A percentile compares a stretch with the other conserved stretches of the same genome.
phyloP scores from a whole-genome alignment of 2,329 filamentous ascomycete species.

The Fusarium brachygibbosum region DNA sequence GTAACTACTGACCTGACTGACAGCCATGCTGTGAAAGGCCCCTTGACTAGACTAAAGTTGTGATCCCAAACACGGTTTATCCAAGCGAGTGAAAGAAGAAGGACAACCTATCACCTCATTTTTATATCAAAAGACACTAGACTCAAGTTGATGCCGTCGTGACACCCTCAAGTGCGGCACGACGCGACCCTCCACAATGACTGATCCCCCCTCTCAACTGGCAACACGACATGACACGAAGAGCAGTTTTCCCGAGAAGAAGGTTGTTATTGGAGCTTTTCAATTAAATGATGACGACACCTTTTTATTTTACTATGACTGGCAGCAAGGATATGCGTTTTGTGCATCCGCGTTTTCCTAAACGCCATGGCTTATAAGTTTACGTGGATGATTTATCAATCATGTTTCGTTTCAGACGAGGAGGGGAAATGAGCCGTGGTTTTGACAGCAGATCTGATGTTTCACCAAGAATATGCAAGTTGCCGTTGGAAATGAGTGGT shows the following conservation, averaged over 20 bases:
- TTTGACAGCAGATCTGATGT: slow-evolving; percentile 40
- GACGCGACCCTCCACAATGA: slow-evolving; percentile 34
- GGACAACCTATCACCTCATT: slow-evolving; percentile 1
- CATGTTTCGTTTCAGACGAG: slow-evolving; percentile 25
- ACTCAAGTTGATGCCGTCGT: slow-evolving; percentile 8
- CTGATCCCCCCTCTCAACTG: background rate
- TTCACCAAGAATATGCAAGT: slow-evolving; percentile 20
- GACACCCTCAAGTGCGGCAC: slow-evolving; percentile 23
- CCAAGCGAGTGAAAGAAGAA: slow-evolving; percentile 25
- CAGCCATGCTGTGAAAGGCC: slow-evolving; percentile 26
- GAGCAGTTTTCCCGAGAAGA: background rate
- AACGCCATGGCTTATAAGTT: background rate
- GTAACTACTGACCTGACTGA: slow-evolving; percentile 7
- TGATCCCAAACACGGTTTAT: slow-evolving; percentile 26
- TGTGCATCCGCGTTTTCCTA: background rate
- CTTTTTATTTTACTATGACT: too few species aligned
- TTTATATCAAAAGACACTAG: background rate
- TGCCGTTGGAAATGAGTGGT: slow-evolving; percentile 18
- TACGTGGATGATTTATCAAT: background rate
- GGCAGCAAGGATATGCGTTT: background rate
- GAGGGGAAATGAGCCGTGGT: slow-evolving; percentile 36
- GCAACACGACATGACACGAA: slow-evolving; percentile 14
- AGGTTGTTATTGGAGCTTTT: background rate
- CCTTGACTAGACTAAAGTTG: slow-evolving; percentile 7
- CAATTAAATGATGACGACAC: background rate